Base-by-base conservation (phyloP, 805 yeast species). In the Saccharomycopsis fermentans region DNA sequence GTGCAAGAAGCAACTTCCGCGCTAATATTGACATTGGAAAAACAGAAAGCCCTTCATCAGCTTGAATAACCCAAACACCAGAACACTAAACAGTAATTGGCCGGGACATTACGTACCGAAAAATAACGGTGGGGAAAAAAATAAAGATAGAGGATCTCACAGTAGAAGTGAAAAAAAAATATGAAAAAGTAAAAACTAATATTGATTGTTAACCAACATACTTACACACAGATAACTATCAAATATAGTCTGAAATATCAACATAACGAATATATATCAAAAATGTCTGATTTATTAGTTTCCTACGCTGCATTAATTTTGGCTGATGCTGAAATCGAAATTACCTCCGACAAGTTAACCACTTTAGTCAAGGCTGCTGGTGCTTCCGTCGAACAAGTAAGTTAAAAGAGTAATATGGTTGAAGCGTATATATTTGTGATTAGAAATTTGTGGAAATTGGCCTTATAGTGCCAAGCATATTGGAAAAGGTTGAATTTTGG, bases 261-360 rank as follows among this genome's bases (percentile, higher is more conserved):
- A 40, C 36, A 57, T 11, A 43, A 43, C 29, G 26, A 21, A 43
- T 43, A 9, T 21, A 34, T 39, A 16, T 36, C 35, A 60, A 75
- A 69, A 75, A 89, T 89, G 96, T 87, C 96, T 77, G 96, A 90
- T 83, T 83, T 96, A 73, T 84, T 92, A 74, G 89, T 90, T 74
- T 87, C 97, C 70, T 90, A 90, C 87, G 98, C 99, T 77, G 96
- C 98, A 74, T 85, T 92, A 78, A 90, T 92, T 81, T 83, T 92
- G 78, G 96, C 97, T 68, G 99, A 92, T 75, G 89, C 97, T 72
- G 97, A 90, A 73, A 80, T 90, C 73, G 97, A 91, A 78, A 83
- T 94, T 84, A 82, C 96, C 63, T 67, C 90, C 69, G 91, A 84
- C 74, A 86, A 86, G 81, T 81, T 87, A 73, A 71, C 80, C 71